Evolutionary conservation across 2,329 filamentous ascomycete species (phyloP), one percentile per base, ranked within the genome.

Genomic region (Cryphonectria nitschkei): DNA sequence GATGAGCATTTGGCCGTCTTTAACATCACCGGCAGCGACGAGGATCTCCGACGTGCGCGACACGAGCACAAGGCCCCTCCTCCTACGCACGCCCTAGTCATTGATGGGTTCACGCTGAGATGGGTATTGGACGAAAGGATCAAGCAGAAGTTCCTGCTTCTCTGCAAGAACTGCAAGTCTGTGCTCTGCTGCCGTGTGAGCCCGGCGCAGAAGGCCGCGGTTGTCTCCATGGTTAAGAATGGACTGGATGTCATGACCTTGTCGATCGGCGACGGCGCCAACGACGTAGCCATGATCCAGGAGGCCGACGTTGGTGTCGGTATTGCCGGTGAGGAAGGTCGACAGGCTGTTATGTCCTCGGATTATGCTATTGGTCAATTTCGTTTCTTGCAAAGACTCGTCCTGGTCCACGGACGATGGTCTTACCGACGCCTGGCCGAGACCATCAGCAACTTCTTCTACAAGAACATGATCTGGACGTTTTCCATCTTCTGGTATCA

Each of bases 401-500:
- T 98, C 41, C 87, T 98, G 29, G 94, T 98, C 5, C 95, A 98
- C 79, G 95, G 95, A 71, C 89, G 95, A 71, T 98, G 95, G 93
- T 97, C 94, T n/a, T 99, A 99, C 83, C 89, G 95, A 68, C 90
- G 96, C 76, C 84, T 99, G 80, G 94, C 92, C 41, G 96, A 99
- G 84, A 93, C 92, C 63, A 98, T 97, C 77, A 94, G 94, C 80
- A 99, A 99, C 81, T 99, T 99, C 87, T 99, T 99, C 86, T 99
- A 98, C 89, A 99, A 99, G 92, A 99, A 98, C 84, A 92, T 99
- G 82, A 92, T 98, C 67, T 99, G 96, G 96, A 96, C 94, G 0
- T 95, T 98, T 78, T 89, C 92, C 60, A 92, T 99, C 71, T 98
- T 98, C 87, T 98, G 95, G 95, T 99, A 93, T 82, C 94, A 97